phyloP scores from a whole-genome alignment of 306 rosid genomes.

The Castanopsis chinensis region DNA sequence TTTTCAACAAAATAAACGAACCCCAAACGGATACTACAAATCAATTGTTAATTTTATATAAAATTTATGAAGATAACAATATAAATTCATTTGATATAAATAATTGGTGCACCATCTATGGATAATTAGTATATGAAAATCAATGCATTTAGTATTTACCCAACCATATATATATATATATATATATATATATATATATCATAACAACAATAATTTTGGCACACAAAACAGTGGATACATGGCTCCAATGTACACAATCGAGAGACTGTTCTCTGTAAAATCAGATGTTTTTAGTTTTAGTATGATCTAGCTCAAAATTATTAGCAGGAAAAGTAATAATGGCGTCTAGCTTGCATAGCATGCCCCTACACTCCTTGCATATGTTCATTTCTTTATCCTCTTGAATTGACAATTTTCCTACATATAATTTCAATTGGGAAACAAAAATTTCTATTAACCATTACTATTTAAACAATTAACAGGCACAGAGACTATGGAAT shows the following conservation, averaged over 20 bases:
- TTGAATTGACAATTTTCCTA: background rate
- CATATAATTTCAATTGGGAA: background rate
- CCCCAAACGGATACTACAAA: no score
- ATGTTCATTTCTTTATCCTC: slow-evolving; percentile 17
- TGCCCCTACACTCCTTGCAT: slow-evolving; percentile 34
- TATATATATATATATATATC: no score
- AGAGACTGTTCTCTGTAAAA: slow-evolving; percentile 36
- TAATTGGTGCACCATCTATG: no score
- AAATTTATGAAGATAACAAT: no score
- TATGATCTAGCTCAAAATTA: slow-evolving; percentile 36
- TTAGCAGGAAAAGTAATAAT: slow-evolving; percentile 30
- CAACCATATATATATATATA: no score
- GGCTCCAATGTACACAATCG: slow-evolving; percentile 53
- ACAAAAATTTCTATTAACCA: background rate
- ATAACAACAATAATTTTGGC: no score
- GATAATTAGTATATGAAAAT: no score
- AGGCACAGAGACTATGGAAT: slow-evolving; percentile 54
- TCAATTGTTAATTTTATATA: no score
- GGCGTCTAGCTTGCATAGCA: slow-evolving; percentile 18
- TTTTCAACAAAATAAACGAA: no score
- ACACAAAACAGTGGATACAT: slow-evolving; percentile 43
- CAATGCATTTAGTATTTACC: no score
- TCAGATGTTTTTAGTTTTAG: slow-evolving; percentile 48
- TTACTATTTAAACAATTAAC: background rate
- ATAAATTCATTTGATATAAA: no score